phyloP scores from a whole-genome alignment of 768 basidiomycete genomes.

The Hypholoma sublateritium region DNA sequence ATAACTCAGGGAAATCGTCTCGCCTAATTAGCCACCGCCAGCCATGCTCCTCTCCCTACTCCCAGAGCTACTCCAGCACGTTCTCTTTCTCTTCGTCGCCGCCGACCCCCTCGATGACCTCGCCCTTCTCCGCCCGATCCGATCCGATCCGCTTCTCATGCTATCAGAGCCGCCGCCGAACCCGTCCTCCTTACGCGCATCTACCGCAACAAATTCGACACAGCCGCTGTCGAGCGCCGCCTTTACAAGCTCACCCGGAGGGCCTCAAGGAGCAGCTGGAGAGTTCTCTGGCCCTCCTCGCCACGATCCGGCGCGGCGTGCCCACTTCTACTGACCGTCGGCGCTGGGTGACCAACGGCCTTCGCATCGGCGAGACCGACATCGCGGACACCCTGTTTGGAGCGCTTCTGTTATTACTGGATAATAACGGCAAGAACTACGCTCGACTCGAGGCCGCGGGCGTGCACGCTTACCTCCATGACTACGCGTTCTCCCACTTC shows the following conservation, averaged over 20 bases:
- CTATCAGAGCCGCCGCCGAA: conserved; percentile 37
- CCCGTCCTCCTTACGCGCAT: conserved; percentile 50
- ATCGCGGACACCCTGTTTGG: conserved; percentile 43
- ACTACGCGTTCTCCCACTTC: conserved; percentile 44
- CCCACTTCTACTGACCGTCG: background rate
- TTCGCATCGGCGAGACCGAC: conserved; percentile 20
- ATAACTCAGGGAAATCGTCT: conserved; percentile 67
- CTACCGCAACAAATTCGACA: conserved; percentile 59
- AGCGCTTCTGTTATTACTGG: conserved; percentile 56
- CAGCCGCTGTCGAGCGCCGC: conserved; percentile 48
- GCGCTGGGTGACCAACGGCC: background rate
- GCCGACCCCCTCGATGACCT: conserved; percentile 47
- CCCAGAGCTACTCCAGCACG: conserved; percentile 47
- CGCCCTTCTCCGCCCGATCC: conserved; percentile 37
- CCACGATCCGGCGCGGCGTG: conserved; percentile 28
- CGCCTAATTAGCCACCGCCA: conserved; percentile 50
- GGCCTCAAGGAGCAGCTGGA: conserved; percentile 36
- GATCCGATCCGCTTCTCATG: conserved; percentile 41
- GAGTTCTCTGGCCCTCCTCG: conserved; percentile 37
- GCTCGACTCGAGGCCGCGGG: conserved; percentile 54
- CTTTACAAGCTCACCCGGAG: conserved; percentile 33
- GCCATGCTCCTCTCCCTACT: conserved; percentile 29
- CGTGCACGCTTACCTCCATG: conserved; percentile 44
- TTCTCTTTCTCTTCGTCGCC: conserved; percentile 51
- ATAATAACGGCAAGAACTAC: conserved; percentile 68